Conservation (phyloP, 2,329 filamentous ascomycete genomes). For the Fusarium verrucosum region DNA sequence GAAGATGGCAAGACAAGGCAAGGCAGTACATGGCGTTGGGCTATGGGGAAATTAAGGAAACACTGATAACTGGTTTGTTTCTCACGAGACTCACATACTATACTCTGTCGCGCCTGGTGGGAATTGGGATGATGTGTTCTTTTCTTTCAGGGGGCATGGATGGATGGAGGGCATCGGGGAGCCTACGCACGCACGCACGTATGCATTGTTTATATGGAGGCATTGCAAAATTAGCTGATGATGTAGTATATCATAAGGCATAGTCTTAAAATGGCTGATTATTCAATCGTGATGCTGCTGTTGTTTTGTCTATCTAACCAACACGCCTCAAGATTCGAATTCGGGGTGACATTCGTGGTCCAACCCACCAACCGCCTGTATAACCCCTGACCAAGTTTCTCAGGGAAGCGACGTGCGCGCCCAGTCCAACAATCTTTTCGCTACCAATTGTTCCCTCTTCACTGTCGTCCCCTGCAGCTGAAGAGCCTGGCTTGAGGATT, state of each 20-base stretch:
- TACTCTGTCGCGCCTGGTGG: constrained; percentile 15
- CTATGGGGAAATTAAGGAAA: constrained; percentile 29
- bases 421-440: constrained; percentile 56
- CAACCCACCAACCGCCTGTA: constrained; percentile 72
- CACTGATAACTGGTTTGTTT: constrained; percentile 16
- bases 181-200: constrained; percentile 25
- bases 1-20: constrained; percentile 10
- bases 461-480: neutral
- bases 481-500: constrained; percentile 60
- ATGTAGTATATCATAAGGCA: constrained; percentile 22
- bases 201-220: constrained; percentile 37
- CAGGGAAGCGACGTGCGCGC: constrained; percentile 51
- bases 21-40: constrained; percentile 39
- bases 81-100: constrained; percentile 7
- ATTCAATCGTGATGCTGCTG: neutral
- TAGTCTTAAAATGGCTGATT: neutral
- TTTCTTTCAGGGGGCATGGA: constrained; percentile 16
- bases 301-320: neutral
- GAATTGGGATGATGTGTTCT: constrained; percentile 17
- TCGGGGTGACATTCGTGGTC: constrained; percentile 67
- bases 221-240: constrained; percentile 25
- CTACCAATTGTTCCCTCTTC: constrained; percentile 18
- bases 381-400: constrained; percentile 54
- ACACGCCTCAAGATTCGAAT: constrained; percentile 59
- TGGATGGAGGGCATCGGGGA: constrained; percentile 25